These are phyloP conservation scores for Polyporus tsugae DNA, from an alignment of 1,284 basidiomycete genomes.

Conservation along the genomic window DNA sequence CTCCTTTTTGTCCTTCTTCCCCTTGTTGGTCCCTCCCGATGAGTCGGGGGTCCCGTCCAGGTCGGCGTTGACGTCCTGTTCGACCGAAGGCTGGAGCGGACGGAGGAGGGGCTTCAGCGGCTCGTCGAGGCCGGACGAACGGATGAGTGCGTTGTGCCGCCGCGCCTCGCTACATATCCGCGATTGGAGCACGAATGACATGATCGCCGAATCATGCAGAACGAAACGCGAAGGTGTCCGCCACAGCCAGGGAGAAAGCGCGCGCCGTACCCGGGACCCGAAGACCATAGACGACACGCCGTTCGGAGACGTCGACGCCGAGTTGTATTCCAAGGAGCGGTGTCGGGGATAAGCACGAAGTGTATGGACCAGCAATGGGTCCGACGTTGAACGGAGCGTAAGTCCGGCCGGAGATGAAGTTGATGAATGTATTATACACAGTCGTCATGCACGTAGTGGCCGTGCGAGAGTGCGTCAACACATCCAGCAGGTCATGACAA, in stretches of 20 bases:
- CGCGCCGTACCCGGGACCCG: not conserved
- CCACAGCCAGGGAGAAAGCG: too few relatives aligned
- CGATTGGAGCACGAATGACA: not conserved
- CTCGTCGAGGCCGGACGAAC: constrained; percentile 46
- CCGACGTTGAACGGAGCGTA: not conserved
- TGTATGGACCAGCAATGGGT: not conserved
- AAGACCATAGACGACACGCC: not conserved
- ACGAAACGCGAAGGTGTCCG: not conserved
- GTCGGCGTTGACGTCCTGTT: not conserved
- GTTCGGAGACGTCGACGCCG: not conserved
- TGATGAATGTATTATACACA: not conserved
- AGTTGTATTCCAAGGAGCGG: not conserved
- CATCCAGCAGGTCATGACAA: not conserved
- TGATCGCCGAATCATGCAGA: too few relatives aligned
- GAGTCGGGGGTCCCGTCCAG: not conserved
- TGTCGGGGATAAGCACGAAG: not conserved
- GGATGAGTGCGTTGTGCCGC: constrained; percentile 54
- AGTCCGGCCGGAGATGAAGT: not conserved
- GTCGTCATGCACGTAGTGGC: not conserved
- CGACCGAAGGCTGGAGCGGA: constrained; percentile 43
- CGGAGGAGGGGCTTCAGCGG: constrained; percentile 55
- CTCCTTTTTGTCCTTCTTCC: not conserved
- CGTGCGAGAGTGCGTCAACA: not conserved
- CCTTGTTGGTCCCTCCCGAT: not conserved
- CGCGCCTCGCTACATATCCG: constrained; percentile 53